phyloP scores from a whole-genome alignment of 192 early-diverging fungal genomes.

The Coemansia sp. region DNA sequence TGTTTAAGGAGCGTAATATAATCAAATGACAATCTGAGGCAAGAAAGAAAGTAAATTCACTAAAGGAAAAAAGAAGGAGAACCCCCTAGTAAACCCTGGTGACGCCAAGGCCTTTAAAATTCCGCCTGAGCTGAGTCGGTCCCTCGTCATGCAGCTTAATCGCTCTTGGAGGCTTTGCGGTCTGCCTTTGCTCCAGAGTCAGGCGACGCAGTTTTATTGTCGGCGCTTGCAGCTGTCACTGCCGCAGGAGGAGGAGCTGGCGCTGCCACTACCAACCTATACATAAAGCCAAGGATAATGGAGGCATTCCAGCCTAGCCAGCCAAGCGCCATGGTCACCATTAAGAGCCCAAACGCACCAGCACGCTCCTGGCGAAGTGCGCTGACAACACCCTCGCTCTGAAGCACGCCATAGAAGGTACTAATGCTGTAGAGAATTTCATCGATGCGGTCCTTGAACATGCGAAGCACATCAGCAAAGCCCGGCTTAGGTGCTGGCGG shows the following conservation, averaged over 20 bases:
- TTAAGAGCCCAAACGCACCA: constrained; percentile 36
- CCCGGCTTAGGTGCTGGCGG: constrained; percentile 20
- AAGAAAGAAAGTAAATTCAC: neutral
- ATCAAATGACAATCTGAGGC: no score
- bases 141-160: neutral
- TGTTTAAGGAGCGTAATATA: no score
- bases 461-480: constrained; percentile 10
- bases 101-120: neutral
- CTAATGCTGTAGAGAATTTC: constrained; percentile 36
- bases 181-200: neutral
- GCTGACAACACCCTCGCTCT: constrained; percentile 20
- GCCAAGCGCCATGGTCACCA: constrained; percentile 31
- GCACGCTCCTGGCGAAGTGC: constrained; percentile 35
- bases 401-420: constrained; percentile 22
- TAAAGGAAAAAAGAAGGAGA: neutral
- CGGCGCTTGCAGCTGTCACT: neutral
- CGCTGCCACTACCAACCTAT: neutral
- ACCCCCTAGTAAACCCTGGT: neutral
- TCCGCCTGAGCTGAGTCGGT: neutral
- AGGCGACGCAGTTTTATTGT: neutral
- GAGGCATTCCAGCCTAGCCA: constrained; percentile 48
- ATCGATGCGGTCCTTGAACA: constrained; percentile 33
- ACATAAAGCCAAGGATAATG: constrained; percentile 18
- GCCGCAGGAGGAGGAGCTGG: constrained; percentile 10
- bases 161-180: constrained; percentile 18